phyloP scores from a whole-genome alignment of 139 green algal species.

The Chlamydomonas incerta region DNA sequence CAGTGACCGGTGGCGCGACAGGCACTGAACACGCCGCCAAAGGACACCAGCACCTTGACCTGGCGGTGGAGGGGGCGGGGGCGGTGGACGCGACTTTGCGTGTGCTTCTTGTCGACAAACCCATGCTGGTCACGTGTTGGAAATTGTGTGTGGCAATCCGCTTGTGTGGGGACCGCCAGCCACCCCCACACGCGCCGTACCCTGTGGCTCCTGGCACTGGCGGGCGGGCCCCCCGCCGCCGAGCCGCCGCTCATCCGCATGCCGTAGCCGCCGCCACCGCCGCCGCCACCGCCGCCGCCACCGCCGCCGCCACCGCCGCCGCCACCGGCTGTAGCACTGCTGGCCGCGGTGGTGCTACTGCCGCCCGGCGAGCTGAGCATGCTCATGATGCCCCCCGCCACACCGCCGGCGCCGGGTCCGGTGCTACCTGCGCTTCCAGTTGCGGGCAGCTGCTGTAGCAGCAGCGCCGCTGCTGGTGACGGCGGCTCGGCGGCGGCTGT shows the following conservation, averaged over 20 bases:
- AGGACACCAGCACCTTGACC: slow-evolving; percentile 51
- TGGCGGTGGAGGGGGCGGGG: too few relatives aligned
- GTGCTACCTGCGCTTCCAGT: background rate
- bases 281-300: too few relatives aligned
- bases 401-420: background rate
- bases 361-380: background rate
- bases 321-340: background rate
- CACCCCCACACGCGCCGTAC: background rate
- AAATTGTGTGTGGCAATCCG: background rate
- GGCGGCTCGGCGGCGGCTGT: background rate
- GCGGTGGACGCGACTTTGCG: too few relatives aligned
- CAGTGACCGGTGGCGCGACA: slow-evolving; percentile 23
- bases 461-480: background rate
- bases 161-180: too few relatives aligned
- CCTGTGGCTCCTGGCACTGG: background rate
- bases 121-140: background rate
- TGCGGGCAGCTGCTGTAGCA: background rate
- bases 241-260: too few relatives aligned
- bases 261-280: too few relatives aligned
- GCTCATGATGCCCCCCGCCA: background rate
- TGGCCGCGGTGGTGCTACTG: background rate
- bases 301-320: background rate
- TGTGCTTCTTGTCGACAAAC: background rate
- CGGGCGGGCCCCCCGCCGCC: too few relatives aligned
- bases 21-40: slow-evolving; percentile 23